Evolutionary conservation across 257 asterid genomes (phyloP).

Genomic region (Solanum sejunctum): DNA sequence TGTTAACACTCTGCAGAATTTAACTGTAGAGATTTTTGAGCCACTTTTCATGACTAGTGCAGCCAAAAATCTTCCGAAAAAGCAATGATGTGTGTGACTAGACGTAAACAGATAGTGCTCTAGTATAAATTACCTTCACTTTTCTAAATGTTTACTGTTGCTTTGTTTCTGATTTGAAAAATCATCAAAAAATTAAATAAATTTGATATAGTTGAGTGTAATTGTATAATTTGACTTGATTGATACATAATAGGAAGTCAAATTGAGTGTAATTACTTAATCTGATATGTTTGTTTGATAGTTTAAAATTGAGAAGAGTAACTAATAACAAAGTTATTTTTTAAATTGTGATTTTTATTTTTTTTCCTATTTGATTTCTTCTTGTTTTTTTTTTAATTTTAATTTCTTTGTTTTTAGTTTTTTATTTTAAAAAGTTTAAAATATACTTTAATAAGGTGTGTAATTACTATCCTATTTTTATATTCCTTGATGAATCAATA

Average conservation of each 20-base stretch:
- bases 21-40: constrained; percentile 28
- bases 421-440: no score
- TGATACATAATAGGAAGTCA: not conserved
- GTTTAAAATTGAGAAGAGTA: not conserved
- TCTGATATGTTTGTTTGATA: not conserved
- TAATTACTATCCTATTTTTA: not conserved
- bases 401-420: not conserved
- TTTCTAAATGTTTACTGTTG: no score
- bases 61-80: constrained; percentile 30
- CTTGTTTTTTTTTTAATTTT: no score
- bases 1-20: constrained; percentile 32
- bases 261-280: not conserved
- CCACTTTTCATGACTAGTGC: constrained; percentile 43
- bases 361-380: no score
- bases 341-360: no score
- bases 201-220: no score
- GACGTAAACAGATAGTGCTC: constrained; percentile 33
- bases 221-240: not conserved
- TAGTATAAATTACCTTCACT: not conserved
- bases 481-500: not conserved
- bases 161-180: no score
- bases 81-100: constrained; percentile 30
- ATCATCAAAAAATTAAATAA: no score
- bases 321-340: no score
- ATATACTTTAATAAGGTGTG: not conserved